Conservation (phyloP, 2,329 filamentous ascomycete genomes). For the Atkinsonella texensis region DNA sequence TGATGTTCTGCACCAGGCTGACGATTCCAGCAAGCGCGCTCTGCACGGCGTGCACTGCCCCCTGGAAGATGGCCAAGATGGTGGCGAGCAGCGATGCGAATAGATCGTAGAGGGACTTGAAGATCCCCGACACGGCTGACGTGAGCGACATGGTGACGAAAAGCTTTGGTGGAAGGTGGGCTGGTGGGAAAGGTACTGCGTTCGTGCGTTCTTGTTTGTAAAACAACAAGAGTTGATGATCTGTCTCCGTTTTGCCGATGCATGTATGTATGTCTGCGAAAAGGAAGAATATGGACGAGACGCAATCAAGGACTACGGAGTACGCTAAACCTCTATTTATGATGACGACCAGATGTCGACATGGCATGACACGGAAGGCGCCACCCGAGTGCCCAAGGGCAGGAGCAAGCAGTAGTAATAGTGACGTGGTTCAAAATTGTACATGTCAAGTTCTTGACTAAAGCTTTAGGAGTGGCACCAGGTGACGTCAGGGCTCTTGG, state of each 20-base stretch:
- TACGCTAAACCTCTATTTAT: background rate
- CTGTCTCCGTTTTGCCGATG: too few relatives aligned
- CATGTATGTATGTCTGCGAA: too few relatives aligned
- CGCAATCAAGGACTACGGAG: background rate
- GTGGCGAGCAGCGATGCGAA: conserved; percentile 24
- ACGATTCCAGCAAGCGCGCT: conserved; percentile 26
- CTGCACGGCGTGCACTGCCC: conserved; percentile 20
- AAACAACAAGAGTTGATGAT: too few relatives aligned
- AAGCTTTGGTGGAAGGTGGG: background rate
- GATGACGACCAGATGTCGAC: background rate
- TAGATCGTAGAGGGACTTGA: conserved; percentile 31
- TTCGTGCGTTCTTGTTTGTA: too few relatives aligned
- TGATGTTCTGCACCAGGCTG: conserved; percentile 22
- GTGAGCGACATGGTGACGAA: conserved; percentile 21
- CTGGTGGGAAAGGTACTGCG: background rate
- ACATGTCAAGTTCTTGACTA: background rate
- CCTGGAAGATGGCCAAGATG: conserved; percentile 21
- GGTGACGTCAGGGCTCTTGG: background rate
- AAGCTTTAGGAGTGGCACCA: background rate
- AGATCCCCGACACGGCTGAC: conserved; percentile 23
- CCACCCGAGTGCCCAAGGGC: background rate
- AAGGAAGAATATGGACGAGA: background rate
- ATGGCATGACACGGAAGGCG: background rate
- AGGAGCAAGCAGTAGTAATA: background rate
- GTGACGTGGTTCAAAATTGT: background rate